Evolutionary conservation across 2,329 filamentous ascomycete species (phyloP), one percentile per base, ranked within the genome.

Genomic region (Uncinocarpus reesii): DNA sequence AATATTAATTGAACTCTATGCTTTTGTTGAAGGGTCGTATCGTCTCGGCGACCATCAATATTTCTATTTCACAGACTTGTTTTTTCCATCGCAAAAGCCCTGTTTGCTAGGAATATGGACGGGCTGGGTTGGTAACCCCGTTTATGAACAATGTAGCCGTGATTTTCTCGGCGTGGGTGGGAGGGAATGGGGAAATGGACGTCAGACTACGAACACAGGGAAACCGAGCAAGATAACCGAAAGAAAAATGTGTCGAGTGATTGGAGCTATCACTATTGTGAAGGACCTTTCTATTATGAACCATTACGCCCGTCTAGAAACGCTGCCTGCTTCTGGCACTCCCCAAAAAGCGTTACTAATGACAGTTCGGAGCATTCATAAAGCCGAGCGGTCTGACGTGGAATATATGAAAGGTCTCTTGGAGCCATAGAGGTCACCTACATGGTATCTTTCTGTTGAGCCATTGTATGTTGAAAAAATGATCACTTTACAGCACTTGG

Each of bases 1-100:
- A 15, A 47, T 40, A 16, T 40, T 55, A 11, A 36, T 52, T 10
- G 53, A 53, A 23, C 53, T 55, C 8, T 55, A 53, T 32, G 51
- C 53, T n/a, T 47, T 48, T 38, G 53, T 53, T n/a, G 36, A 43
- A 10, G 16, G 28, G 4, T 55, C 53, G 6, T 52, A 55, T 43
- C 46, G 51, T n/a, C 34, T 29, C 11, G 43, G 47, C 6, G 6
- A 38, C 16, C 16, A 13, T 7, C 53, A 55, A 32, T 47, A 48
- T 26, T 55, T 55, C 34, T 29, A 26, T 10, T 52, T 55, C 24
- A 34, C 47, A 7, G 53, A 55, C 42, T 21, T 53, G 15, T 53
- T 52, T 24, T 50, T 45, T 37, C 53, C 51, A 4, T 36, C 40
- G 7, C 29, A 32, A 13, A 40, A 29, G n/a, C 47, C 51, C 11